A percentile compares a stretch with the other conserved stretches of the same genome.
These are phyloP conservation scores for Fistulifera pelliculosa DNA, from an alignment of 108 stramenopile genomes.

Conservation along the genomic window DNA sequence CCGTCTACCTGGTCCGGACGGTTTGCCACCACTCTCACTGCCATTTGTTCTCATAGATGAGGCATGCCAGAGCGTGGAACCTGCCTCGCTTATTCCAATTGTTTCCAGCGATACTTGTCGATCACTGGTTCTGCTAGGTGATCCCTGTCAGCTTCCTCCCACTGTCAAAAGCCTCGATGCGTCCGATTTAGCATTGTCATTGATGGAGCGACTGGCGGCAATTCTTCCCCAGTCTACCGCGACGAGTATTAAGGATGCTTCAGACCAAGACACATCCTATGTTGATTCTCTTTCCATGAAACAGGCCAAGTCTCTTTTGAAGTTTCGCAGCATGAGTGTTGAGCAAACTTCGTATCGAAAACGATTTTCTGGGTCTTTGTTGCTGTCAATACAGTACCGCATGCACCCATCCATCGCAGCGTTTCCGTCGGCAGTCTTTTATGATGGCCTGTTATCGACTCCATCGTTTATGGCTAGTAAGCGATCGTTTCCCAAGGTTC, in stretches of 20 bases:
- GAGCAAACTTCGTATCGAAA: constrained; percentile 50
- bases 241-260: constrained; percentile 52
- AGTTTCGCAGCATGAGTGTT: constrained; percentile 1
- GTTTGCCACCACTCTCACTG: constrained; percentile 56
- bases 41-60: constrained; percentile 90
- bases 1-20: constrained; percentile 53
- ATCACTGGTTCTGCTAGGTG: constrained; percentile 79
- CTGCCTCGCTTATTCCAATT: constrained; percentile 83
- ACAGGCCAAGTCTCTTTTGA: constrained; percentile 48
- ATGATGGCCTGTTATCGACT: constrained; percentile 65
- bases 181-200: constrained; percentile 59
- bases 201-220: constrained; percentile 71
- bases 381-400: constrained; percentile 88
- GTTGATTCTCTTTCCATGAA: constrained; percentile 53
- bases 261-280: constrained; percentile 42
- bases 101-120: constrained; percentile 67
- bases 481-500: constrained; percentile 41
- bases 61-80: constrained; percentile 89
- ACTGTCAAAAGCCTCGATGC: constrained; percentile 54
- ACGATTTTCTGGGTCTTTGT: constrained; percentile 68
- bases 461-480: constrained; percentile 34
- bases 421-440: constrained; percentile 84
- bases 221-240: constrained; percentile 27
- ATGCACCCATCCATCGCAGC: constrained; percentile 97
- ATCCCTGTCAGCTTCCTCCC: constrained; percentile 86